Evolutionary conservation across 805 yeast species (phyloP), one percentile per base, ranked within the genome.

Genomic region (Spathaspora girioi): DNA sequence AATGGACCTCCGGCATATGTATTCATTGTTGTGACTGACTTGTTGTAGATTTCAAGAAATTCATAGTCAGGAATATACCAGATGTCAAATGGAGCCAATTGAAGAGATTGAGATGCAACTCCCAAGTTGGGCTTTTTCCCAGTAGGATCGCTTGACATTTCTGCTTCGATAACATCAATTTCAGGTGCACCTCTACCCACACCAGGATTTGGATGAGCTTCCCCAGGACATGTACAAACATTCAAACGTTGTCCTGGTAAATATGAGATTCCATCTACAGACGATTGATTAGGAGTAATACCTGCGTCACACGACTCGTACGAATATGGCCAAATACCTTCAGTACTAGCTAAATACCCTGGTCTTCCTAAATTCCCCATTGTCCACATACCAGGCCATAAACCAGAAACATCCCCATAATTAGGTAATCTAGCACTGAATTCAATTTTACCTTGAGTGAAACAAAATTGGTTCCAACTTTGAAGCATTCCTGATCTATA

Each of bases 41-140:
- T 57, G 70, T 93, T 89, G 68, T 87, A 74, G 55, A 93, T 73
- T 63, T 84, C 92, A 49, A 91, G 67, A 62, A 79, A 92, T 58
- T 83, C 81, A 68, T 91, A 91, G 69, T 93, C 96, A 5, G 97
- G 97, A 64, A 80, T 78, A 65, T 89, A 93, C 97, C 97, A 93
- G 56, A 91, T 85, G 69, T 93, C 98, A 65, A 83, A 83, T 9
- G 98, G 98, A 15, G 97, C 98, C 55, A 90, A 72, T 75, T 93
- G 98, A 63, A 86, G 69, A 3, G 97, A 90, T 69, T 93, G 99
- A 3, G 97, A 89, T 1, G 92, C 97, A 43, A 86, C 80, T 59
- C 94, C 94, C 56, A 71, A 63, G 19, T 48, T 49, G 10, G 51
- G 48, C 8, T 32, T 43, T 23, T 40, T 23, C 20, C 55, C 55